Base-by-base conservation (phyloP, 2,329 filamentous ascomycete genomes). In the Arthrinium puccinioides region DNA sequence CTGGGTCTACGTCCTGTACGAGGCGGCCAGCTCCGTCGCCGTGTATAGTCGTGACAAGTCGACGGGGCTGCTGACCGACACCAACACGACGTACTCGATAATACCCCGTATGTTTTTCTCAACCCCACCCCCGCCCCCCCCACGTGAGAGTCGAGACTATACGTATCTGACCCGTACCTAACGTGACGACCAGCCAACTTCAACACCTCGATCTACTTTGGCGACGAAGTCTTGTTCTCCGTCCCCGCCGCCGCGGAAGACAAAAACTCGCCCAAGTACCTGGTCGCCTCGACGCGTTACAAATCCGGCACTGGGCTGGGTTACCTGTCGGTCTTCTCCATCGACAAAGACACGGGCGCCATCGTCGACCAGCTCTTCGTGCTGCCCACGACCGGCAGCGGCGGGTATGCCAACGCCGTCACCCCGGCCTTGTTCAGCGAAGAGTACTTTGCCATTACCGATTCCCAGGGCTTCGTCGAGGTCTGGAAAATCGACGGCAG, bases 381-480 rank as follows among this genome's bases (percentile, higher is more conserved):
- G 8, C 26, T 43, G 4, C 45, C 46, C 15, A 57, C 50, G 11
- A 52, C 50, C 4, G 47, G 41, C 15, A 54, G 50, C 29, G 55
- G 54, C 16, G 54, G 55, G 9, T 42, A 40, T 6, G 51, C 54
- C 6, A 59, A 59, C 32, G 48, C 54, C 2, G 49, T 58, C 10
- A 38, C 46, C 1, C 45, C 53, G 4, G 46, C 50, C 6, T 32
- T 27, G 9, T 57, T 54, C 34, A 46, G 42, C 19, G 54, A 57
- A 30, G 47, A 55, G 11, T 53, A 51, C 41, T 52, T 56, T 21
- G 50, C 50, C 1, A 48, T 57, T 20, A 53, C 53, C 2, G 53
- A 58, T 32, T 49, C 42, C 25, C 39, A 38, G 2, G 49, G 50
- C 30, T 54, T 54, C 36, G 29, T 59, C 15, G 49, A 59, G 41